Conservation (phyloP, 176 grass and related monocot genomes). For the Carex parvula region DNA sequence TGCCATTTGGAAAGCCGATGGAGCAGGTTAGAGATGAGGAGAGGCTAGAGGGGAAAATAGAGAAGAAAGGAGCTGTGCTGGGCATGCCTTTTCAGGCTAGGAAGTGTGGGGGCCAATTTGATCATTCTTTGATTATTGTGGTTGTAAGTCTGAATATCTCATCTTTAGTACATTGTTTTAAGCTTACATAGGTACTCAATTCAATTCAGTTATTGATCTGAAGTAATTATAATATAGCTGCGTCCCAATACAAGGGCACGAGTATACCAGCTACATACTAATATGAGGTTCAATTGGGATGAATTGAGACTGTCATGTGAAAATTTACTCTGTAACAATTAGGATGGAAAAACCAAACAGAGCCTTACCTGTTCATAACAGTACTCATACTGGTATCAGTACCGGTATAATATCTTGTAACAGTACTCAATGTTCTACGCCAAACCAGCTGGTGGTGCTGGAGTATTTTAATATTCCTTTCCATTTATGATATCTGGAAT, state of each 20-base stretch:
- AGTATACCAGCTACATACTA: background rate
- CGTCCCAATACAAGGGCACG: background rate
- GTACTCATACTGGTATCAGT: background rate
- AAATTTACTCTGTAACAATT: background rate
- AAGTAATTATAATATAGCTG: background rate
- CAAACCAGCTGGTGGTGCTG: background rate
- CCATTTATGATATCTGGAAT: background rate
- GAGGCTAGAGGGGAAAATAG: conserved; percentile 39
- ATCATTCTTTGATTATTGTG: conserved; percentile 57
- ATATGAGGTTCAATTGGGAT: background rate
- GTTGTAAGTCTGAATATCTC: conserved; percentile 48
- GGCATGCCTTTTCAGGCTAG: conserved; percentile 23
- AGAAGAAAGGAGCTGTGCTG: conserved; percentile 34
- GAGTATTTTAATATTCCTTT: background rate
- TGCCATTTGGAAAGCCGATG: conserved; percentile 8
- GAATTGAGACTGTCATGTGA: background rate
- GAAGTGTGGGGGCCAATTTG: conserved; percentile 35
- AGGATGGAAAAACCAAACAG: background rate
- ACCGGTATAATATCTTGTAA: background rate
- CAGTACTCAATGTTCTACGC: background rate
- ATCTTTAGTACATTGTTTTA: background rate
- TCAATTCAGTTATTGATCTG: background rate
- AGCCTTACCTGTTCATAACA: background rate
- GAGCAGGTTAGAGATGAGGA: conserved; percentile 22
- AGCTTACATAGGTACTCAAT: background rate